Conservation (phyloP, 192 early-diverging fungal genomes). For the Backusella luteola region DNA sequence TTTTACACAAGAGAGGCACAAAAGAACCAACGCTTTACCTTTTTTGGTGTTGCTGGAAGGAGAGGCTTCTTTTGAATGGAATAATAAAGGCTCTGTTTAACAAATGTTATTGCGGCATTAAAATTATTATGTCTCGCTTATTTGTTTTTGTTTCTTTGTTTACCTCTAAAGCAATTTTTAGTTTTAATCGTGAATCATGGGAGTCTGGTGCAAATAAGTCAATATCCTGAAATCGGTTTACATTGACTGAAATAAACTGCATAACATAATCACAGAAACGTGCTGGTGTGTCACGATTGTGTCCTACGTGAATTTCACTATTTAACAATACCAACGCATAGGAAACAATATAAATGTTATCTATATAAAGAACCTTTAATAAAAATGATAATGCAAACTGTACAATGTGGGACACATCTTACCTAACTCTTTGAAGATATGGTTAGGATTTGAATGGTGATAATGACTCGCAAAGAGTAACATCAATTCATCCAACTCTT, state of each 20-base stretch:
- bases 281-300: not conserved
- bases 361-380: not conserved
- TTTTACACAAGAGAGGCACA: not conserved
- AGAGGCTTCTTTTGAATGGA: constrained; percentile 2
- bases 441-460: not conserved
- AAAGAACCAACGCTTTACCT: not conserved
- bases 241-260: constrained; percentile 1
- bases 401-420: not conserved
- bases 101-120: not conserved
- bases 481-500: not conserved
- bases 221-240: not conserved
- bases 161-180: constrained; percentile 3
- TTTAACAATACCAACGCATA: constrained; percentile 1
- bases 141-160: not conserved
- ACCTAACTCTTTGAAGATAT: not conserved
- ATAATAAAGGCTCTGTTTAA: constrained; percentile 1
- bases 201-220: not conserved
- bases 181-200: constrained; percentile 7
- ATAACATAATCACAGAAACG: constrained; percentile 5
- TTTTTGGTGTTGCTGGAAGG: not conserved
- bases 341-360: constrained; percentile 4
- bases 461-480: not conserved
- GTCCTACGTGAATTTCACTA: constrained; percentile 7
- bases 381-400: not conserved
- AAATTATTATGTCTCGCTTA: not conserved